Base-by-base conservation (phyloP, 1,284 basidiomycete genomes). In the Fomes fomentarius region DNA sequence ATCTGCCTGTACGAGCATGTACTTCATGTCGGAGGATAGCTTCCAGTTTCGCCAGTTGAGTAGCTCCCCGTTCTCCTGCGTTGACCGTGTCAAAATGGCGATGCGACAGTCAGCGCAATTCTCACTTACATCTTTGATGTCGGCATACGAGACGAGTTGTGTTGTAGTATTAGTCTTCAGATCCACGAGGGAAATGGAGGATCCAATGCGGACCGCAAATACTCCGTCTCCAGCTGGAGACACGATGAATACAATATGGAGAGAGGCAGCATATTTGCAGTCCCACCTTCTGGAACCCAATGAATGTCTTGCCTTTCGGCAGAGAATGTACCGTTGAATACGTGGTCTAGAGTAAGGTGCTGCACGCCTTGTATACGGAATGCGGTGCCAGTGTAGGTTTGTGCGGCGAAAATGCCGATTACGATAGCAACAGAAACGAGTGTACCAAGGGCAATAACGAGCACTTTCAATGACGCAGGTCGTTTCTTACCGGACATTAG, bases 201-300 rank as follows among this genome's bases (percentile, higher is more conserved):
- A 83, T 24, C 81, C 74, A 39, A 82, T 74, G 25, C 75, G 69
- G 4, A 83, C 78, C 1, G 91, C 92, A 71, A 89, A 96, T 0
- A 96, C 91, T 1, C 95, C 96, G 69, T 98, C 95, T 2, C 91
- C 92, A 58, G 93, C 93, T 91, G 47, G 15, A 34, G 30, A 24
- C 4, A 10, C 3, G 9, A 21, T 50, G 11, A 41, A 37, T 6
- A 19, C n/a, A 19, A 8, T 12, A 1, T 6, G 28, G 21, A 12
- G 12, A 28, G 14, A 14, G 2, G 14, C 17, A 19, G 21, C 17
- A 6, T 8, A 21, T 34, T 5, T 25, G 4, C 28, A 24, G 21
- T 31, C 80, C 28, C 56, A 92, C 94, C 94, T 82, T 96, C 93
- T 11, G 87, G 84, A 26, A 97, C 87, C 95, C 95, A 97, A 42